These are phyloP conservation scores for Schizopora paradoxa DNA, from an alignment of 1,284 basidiomycete species.

Conservation along the genomic window DNA sequence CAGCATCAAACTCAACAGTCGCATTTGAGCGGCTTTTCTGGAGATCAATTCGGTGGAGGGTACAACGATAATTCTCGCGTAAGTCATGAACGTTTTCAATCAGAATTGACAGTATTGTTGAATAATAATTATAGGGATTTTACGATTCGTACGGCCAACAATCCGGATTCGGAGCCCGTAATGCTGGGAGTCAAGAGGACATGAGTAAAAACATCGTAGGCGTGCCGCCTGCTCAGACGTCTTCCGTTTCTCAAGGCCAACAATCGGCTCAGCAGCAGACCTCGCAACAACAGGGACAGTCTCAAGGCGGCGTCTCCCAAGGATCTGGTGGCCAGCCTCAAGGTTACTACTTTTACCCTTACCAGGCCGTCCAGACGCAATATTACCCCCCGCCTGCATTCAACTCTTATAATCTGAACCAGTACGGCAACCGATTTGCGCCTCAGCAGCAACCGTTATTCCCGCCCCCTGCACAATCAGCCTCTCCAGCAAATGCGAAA, in stretches of 20 bases:
- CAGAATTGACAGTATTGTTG: constrained; percentile 6
- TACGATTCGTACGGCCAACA: constrained; percentile 67
- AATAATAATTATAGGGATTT: constrained; percentile 45
- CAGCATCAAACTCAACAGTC: constrained; percentile 49
- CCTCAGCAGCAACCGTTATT: constrained; percentile 26
- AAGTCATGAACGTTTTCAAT: constrained; percentile 26
- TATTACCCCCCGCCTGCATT: constrained; percentile 68
- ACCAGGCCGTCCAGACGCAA: constrained; percentile 55
- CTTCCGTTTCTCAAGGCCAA: constrained; percentile 43
- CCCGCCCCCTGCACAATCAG: constrained; percentile 57
- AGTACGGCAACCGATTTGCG: constrained; percentile 71
- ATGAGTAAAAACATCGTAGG: constrained; percentile 54
- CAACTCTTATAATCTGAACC: constrained; percentile 62
- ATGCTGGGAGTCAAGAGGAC: constrained; percentile 64
- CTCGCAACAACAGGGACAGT: constrained; percentile 37
- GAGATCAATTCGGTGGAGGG: constrained; percentile 58
- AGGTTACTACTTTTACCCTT: constrained; percentile 57
- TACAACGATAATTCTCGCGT: constrained; percentile 63
- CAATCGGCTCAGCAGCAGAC: constrained; percentile 43
- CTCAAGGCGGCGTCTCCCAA: constrained; percentile 60
- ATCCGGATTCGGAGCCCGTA: constrained; percentile 54
- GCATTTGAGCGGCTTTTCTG: constrained; percentile 54
- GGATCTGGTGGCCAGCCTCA: constrained; percentile 46
- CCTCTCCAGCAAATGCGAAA: constrained; percentile 58
- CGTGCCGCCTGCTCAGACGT: constrained; percentile 38